Evolutionary conservation across 2,329 filamentous ascomycete species (phyloP), one percentile per base, ranked within the genome.

Genomic region (Trematosphaeria pertusa): DNA sequence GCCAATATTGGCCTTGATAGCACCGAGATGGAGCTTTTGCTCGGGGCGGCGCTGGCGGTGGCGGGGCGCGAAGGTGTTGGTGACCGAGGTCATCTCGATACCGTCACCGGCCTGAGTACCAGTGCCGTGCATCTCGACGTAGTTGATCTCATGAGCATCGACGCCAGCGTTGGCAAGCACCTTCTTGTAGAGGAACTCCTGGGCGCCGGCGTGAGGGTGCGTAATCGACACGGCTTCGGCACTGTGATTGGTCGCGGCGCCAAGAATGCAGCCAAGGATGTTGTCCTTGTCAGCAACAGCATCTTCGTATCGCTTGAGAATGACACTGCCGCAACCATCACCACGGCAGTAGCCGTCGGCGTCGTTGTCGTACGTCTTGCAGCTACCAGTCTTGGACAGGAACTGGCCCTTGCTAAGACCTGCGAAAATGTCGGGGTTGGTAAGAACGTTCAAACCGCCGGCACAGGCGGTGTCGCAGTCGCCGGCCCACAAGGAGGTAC

Each of bases 61-160:
- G 43, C 76, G 74, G 17, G 81, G 79, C 34, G 82, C 84, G 57
- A 87, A 87, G 15, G 81, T 76, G 37, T 81, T 78, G 17, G 85
- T 84, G 37, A 95, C 87, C 0, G 87, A 91, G 1, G 84, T 78
- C 87, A 93, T 92, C 69, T 96, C 91, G 3, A 85, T 87, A 6
- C 85, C 86, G 63, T 96, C 91, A 50, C 89, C 91, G 22, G 88
- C 89, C 69, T 94, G 89, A 0, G 89, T 96, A 22, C 91, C 91
- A 2, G 91, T 96, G 11, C 89, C 91, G 69, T 96, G 90, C 86
- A 94, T 91, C 72, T 95, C 91, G 7, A 96, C 86, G 62, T 93
- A 95, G 70, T 85, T 85, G 37, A 96, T 81, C 53, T 92, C 87
- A 39, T 85, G 80, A 1, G 89, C 87, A 61, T 92, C 86, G 17